phyloP scores from a whole-genome alignment of 225 moss, liverwort and hornwort species.

The Pseudisothecium myosuroides region DNA sequence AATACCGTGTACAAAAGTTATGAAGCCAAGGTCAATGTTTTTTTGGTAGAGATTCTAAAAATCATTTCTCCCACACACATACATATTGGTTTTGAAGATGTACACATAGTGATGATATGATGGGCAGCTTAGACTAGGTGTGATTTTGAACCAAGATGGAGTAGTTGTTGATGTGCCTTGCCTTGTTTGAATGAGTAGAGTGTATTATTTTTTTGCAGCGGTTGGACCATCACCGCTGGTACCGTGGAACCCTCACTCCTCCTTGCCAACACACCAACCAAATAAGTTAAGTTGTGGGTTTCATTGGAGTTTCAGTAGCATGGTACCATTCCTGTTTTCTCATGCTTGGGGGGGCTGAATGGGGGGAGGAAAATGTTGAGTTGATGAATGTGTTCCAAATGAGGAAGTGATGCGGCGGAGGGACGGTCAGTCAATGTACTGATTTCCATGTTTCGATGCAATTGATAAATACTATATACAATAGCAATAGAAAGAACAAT shows the following conservation, averaged over 20 bases:
- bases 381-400: background rate
- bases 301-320: background rate
- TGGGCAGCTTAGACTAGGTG: too few relatives aligned
- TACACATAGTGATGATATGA: rapidly evolving
- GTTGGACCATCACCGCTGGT: background rate
- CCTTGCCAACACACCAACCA: background rate
- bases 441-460: background rate
- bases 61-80: rapidly evolving
- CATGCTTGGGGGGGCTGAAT: too few relatives aligned
- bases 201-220: background rate
- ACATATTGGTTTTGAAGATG: background rate
- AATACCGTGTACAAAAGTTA: background rate
- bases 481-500: background rate
- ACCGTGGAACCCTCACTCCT: background rate
- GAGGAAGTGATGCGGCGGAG: rapidly evolving
- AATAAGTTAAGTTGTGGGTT: background rate
- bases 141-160: background rate
- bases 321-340: background rate
- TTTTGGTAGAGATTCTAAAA: background rate
- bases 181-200: background rate
- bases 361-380: background rate
- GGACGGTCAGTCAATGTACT: background rate
- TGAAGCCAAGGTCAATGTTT: background rate
- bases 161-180: background rate
- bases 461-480: too few relatives aligned